These are phyloP conservation scores for Suhomyces guaymorum DNA, from an alignment of 1,139 yeast species.

Conservation along the genomic window DNA sequence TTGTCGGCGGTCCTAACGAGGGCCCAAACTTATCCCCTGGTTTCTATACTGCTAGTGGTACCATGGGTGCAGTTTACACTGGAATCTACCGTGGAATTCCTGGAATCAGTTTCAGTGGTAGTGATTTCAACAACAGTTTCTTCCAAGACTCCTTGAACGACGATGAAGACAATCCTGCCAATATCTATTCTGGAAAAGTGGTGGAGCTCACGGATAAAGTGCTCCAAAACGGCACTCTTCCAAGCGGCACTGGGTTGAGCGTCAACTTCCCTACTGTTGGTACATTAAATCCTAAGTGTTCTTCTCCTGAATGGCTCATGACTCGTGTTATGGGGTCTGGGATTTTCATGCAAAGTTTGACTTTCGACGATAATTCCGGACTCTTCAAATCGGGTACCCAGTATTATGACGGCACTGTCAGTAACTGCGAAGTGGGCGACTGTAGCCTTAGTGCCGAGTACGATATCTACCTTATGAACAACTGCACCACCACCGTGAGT, in stretches of 20 bases:
- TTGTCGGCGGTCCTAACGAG: conserved; percentile 49
- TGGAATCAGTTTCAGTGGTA: conserved; percentile 42
- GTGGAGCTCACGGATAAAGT: conserved; percentile 39
- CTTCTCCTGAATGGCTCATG: conserved; percentile 36
- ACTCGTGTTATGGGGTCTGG: conserved; percentile 44
- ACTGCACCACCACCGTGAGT: conserved; percentile 37
- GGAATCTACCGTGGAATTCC: conserved; percentile 47
- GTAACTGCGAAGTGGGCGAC: conserved; percentile 32
- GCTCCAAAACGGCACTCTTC: conserved; percentile 34
- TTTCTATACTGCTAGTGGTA: conserved; percentile 42
- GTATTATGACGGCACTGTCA: conserved; percentile 21
- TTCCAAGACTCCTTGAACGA: conserved; percentile 37
- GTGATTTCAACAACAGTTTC: conserved; percentile 43
- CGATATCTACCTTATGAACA: conserved; percentile 18
- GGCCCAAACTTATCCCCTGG: conserved; percentile 44
- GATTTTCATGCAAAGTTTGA: conserved; percentile 28
- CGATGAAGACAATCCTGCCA: conserved; percentile 33
- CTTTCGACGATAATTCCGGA: conserved; percentile 26
- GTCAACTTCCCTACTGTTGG: conserved; percentile 51
- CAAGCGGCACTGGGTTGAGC: conserved; percentile 44
- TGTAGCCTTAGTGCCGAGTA: conserved; percentile 37
- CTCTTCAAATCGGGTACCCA: conserved; percentile 24
- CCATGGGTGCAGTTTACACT: conserved; percentile 46
- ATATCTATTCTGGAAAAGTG: conserved; percentile 41
- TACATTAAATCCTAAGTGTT: conserved; percentile 28